These are phyloP conservation scores for Lactifluus pinguis DNA, from an alignment of 768 basidiomycete species.

Conservation along the genomic window DNA sequence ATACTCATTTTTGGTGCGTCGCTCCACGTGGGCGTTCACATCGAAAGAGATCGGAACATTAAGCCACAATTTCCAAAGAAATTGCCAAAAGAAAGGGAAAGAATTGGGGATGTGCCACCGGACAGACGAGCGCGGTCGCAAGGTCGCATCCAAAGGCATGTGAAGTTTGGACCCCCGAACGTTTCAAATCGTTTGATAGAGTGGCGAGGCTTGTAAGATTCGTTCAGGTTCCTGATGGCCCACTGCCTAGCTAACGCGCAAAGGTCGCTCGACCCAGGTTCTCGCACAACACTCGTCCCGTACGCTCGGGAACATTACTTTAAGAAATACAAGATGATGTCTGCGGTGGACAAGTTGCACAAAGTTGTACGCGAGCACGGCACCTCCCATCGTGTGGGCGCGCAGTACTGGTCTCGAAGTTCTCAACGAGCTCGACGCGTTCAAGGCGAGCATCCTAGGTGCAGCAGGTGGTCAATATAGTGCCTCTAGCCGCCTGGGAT, in stretches of 20 bases:
- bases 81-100: too few relatives aligned
- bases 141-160: too few relatives aligned
- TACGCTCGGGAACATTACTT: conserved; percentile 80
- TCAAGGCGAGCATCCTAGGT: conserved; percentile 83
- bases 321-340: conserved; percentile 78
- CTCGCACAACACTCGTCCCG: conserved; percentile 59
- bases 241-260: neutral
- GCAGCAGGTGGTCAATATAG: conserved; percentile 46
- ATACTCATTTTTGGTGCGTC: too few relatives aligned
- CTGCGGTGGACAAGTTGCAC: conserved; percentile 82
- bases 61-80: too few relatives aligned
- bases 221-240: too few relatives aligned
- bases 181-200: too few relatives aligned
- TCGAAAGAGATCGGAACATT: too few relatives aligned
- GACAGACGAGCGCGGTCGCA: too few relatives aligned
- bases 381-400: conserved; percentile 71
- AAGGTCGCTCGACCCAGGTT: conserved; percentile 39
- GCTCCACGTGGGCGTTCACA: too few relatives aligned
- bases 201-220: too few relatives aligned
- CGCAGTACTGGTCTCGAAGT: conserved; percentile 85
- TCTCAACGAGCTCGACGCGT: conserved; percentile 73
- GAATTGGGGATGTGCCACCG: too few relatives aligned
- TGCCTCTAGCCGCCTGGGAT: conserved; percentile 8
- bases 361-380: conserved; percentile 72
- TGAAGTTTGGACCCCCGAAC: too few relatives aligned